These are phyloP conservation scores for Uncinocarpus reesii DNA, from an alignment of 2,329 filamentous ascomycete genomes.

Conservation along the genomic window DNA sequence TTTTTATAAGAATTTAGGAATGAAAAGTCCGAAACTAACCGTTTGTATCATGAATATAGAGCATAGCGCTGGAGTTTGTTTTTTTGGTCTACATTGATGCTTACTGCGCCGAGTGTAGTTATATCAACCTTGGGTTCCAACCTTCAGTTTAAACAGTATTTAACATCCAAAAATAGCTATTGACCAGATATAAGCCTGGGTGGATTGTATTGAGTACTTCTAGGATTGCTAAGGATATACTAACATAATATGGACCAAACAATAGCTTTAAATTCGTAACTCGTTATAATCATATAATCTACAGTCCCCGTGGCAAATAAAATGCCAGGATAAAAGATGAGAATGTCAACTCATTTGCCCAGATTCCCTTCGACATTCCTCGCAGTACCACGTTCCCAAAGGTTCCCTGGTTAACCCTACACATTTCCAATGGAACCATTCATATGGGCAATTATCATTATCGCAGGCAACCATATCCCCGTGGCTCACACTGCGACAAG, in stretches of 20 bases:
- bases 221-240: too few relatives aligned
- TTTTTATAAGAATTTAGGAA: background rate
- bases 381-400: conserved; percentile 48
- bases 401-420: conserved; percentile 53
- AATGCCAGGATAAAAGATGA: background rate
- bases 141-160: too few relatives aligned
- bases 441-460: conserved; percentile 52
- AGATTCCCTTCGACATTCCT: conserved; percentile 40
- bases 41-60: conserved; percentile 1
- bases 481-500: conserved; percentile 54
- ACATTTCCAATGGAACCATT: conserved; percentile 59
- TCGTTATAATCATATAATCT: background rate
- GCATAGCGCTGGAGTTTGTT: conserved; percentile 18
- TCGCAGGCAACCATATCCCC: conserved; percentile 60
- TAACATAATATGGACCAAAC: too few relatives aligned
- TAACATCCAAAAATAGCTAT: too few relatives aligned
- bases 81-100: background rate
- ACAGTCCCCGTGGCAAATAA: background rate
- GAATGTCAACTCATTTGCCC: conserved; percentile 28
- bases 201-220: background rate
- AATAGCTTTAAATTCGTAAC: background rate
- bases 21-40: background rate
- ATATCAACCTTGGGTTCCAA: background rate
- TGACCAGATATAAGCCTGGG: too few relatives aligned
- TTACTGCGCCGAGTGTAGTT: background rate